A percentile compares a stretch with the other conserved stretches of the same genome.
These are phyloP conservation scores for Drechslerella coelobrocha DNA, from an alignment of 2,329 filamentous ascomycete species.

Conservation along the genomic window DNA sequence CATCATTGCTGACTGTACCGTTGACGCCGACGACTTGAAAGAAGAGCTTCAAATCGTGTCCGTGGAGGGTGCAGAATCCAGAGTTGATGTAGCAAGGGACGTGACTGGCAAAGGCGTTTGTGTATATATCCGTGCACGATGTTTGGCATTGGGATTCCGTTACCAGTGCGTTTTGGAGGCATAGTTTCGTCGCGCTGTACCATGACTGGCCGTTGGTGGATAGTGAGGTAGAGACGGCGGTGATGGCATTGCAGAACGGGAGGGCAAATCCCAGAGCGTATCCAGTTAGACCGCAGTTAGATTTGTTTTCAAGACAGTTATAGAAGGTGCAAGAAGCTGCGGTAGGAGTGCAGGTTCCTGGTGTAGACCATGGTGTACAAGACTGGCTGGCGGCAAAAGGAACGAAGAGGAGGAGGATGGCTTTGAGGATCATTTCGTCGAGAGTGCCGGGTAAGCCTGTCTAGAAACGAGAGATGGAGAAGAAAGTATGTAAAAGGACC, in stretches of 20 bases:
- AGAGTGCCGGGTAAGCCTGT: neutral
- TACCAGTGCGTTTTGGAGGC: conserved; percentile 33
- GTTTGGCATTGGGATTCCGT: conserved; percentile 29
- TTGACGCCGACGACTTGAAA: conserved; percentile 34
- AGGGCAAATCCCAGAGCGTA: conserved; percentile 30
- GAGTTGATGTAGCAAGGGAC: conserved; percentile 30
- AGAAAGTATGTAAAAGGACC: neutral
- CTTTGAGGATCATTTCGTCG: conserved; percentile 6
- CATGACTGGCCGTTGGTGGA: conserved; percentile 33
- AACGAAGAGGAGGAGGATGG: neutral
- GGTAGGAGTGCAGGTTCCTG: conserved; percentile 29
- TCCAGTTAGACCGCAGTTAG: conserved; percentile 18
- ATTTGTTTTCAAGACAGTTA: conserved; percentile 25
- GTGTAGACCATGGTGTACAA: conserved; percentile 29
- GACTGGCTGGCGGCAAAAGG: conserved; percentile 20
- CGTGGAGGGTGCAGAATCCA: conserved; percentile 19
- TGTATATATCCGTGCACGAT: conserved; percentile 28
- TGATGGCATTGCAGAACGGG: conserved; percentile 34
- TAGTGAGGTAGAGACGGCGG: conserved; percentile 11
- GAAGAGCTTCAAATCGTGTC: conserved; percentile 31
- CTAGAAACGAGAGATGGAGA: neutral
- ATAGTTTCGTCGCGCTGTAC: conserved; percentile 28
- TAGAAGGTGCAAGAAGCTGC: conserved; percentile 32
- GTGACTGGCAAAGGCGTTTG: conserved; percentile 39
- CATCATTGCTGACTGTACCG: conserved; percentile 19